A percentile compares a stretch with the other conserved stretches of the same genome.
These are phyloP conservation scores for Leucocoprinus leucothites DNA, from an alignment of 768 basidiomycete species.

Conservation along the genomic window DNA sequence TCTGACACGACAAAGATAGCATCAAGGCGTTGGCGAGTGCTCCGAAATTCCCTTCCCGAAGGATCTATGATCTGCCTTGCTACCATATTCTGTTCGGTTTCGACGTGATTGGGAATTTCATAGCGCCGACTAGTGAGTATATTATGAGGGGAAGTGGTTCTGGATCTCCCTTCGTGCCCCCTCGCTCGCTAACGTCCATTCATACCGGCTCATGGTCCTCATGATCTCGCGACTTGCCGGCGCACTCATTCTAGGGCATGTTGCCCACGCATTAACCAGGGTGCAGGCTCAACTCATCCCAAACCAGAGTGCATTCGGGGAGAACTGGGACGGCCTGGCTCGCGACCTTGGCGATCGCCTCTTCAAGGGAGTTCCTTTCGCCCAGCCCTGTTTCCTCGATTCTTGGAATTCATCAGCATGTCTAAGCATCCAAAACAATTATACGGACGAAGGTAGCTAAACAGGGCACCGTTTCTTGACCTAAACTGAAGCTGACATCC, in stretches of 20 bases:
- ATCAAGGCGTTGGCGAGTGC: not conserved
- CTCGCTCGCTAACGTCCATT: not conserved
- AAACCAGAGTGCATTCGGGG: not conserved
- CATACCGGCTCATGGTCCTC: not conserved
- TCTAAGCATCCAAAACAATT: slow-evolving; percentile 9
- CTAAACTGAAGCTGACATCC: not conserved
- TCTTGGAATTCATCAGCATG: slow-evolving; percentile 16
- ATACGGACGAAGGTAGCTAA: slow-evolving; percentile 17
- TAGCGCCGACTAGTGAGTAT: not conserved
- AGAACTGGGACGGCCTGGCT: slow-evolving; percentile 15
- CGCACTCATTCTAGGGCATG: not conserved
- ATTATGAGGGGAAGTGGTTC: not conserved
- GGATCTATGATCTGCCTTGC: not conserved
- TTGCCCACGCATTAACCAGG: not conserved
- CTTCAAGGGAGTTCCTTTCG: slow-evolving; percentile 15
- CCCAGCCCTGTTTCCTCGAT: slow-evolving; percentile 19
- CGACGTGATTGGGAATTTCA: not conserved
- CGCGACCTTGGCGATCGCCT: slow-evolving; percentile 17
- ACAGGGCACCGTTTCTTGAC: not conserved
- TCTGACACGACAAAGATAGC: not conserved
- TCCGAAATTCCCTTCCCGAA: not conserved
- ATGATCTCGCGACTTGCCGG: slow-evolving; percentile 1
- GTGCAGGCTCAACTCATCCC: not conserved
- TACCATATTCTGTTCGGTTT: not conserved
- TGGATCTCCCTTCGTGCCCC: not conserved